Evolutionary conservation across 768 basidiomycete genomes (phyloP).

Genomic region (Brasilioporus rufonigricans): DNA sequence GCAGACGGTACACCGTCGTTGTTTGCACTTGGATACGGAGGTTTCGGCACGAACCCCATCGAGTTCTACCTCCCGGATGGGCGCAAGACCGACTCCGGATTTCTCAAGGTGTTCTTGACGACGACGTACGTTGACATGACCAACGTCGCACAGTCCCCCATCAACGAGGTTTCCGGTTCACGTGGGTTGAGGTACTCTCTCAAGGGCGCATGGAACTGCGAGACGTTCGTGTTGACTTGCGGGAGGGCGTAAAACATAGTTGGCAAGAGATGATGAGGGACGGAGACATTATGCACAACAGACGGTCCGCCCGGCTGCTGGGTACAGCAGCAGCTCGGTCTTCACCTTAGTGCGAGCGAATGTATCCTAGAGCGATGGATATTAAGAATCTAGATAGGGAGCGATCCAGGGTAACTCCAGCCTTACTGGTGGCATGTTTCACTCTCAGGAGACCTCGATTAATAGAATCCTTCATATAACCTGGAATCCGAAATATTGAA

Average conservation of each 20-base stretch:
- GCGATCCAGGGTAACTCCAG: too few relatives aligned
- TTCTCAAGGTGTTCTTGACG: constrained; percentile 24
- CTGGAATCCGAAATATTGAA: too few relatives aligned
- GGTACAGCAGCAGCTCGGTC: too few relatives aligned
- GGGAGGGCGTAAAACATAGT: background rate
- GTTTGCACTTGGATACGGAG: constrained; percentile 22
- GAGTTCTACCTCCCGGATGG: constrained; percentile 11
- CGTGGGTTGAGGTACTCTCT: background rate
- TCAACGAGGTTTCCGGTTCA: background rate
- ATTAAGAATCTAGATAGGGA: too few relatives aligned
- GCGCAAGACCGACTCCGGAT: constrained; percentile 12
- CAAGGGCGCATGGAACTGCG: constrained; percentile 13
- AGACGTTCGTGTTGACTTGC: constrained; percentile 23
- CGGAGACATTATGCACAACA: background rate
- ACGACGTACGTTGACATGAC: constrained; percentile 20
- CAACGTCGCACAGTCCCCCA: constrained; percentile 7
- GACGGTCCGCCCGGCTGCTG: too few relatives aligned
- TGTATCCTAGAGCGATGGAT: too few relatives aligned
- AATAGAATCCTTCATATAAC: too few relatives aligned
- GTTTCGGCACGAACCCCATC: constrained; percentile 18
- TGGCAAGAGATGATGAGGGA: background rate
- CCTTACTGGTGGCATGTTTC: too few relatives aligned
- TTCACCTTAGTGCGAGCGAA: too few relatives aligned
- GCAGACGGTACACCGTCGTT: constrained; percentile 4
- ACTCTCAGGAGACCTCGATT: too few relatives aligned